A percentile compares a stretch with the other conserved stretches of the same genome.
These are phyloP conservation scores for Cicer yamashitae DNA, from an alignment of 306 rosid genomes.

Conservation along the genomic window DNA sequence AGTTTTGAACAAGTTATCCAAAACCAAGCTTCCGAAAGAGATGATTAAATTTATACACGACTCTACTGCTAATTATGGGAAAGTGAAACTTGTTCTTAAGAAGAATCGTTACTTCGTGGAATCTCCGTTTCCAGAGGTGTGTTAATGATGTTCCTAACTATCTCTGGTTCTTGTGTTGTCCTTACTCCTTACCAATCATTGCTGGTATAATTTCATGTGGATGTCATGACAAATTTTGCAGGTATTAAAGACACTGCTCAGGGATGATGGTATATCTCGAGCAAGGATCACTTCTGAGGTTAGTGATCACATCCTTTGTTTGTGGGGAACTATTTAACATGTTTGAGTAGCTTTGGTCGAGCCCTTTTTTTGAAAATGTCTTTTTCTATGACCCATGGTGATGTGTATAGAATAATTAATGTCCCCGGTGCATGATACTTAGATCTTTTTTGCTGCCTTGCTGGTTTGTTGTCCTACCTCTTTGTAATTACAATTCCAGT, in stretches of 20 bases:
- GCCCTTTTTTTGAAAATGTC: not conserved
- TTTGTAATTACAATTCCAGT: slow-evolving; percentile 19
- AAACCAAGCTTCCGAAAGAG: slow-evolving; percentile 95
- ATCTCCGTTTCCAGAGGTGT: slow-evolving; percentile 91
- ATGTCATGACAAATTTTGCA: slow-evolving; percentile 46
- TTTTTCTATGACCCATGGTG: not conserved
- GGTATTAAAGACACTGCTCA: slow-evolving; percentile 94
- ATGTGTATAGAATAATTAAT: slow-evolving; percentile 1
- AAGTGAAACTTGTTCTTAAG: slow-evolving; percentile 96
- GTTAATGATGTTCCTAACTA: slow-evolving; percentile 14
- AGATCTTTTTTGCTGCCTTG: slow-evolving; percentile 18
- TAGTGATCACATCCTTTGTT: slow-evolving; percentile 36
- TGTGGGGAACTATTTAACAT: not conserved
- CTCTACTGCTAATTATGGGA: slow-evolving; percentile 92
- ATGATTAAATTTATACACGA: slow-evolving; percentile 86
- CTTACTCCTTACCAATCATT: slow-evolving; percentile 15
- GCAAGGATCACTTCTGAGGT: slow-evolving; percentile 87
- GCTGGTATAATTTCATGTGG: slow-evolving; percentile 28
- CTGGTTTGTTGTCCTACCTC: not conserved
- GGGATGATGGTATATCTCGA: slow-evolving; percentile 69
- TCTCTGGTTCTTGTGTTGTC: slow-evolving; percentile 2
- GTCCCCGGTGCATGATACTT: slow-evolving; percentile 11
- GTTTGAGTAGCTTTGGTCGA: slow-evolving; percentile 24
- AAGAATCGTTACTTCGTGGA: slow-evolving; percentile 88
- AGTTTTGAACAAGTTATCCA: slow-evolving; percentile 84